These are phyloP conservation scores for Penicillium digitatum DNA, from an alignment of 2,329 filamentous ascomycete genomes.

Conservation along the genomic window DNA sequence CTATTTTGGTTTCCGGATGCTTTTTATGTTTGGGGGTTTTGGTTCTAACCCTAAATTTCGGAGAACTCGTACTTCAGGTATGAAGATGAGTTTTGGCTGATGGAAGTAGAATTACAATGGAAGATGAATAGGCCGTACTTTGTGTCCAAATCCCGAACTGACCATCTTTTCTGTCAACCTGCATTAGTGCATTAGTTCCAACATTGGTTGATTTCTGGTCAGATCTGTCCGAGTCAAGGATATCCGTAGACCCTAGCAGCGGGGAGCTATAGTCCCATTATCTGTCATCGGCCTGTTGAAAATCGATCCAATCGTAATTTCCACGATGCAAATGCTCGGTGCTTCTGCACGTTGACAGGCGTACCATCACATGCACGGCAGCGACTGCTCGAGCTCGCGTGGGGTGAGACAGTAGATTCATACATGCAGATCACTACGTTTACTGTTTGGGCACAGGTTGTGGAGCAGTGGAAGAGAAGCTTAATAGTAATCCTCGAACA, in stretches of 20 bases:
- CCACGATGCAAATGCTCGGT: not conserved
- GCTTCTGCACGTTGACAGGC: not conserved
- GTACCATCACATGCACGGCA: not conserved
- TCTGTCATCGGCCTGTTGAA: not conserved
- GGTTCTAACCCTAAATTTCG: no score
- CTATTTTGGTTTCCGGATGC: not conserved
- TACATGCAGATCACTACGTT: not conserved
- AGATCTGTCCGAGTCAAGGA: not conserved
- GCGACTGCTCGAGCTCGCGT: not conserved
- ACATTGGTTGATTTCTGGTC: no score
- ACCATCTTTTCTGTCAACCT: not conserved
- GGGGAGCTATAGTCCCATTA: constrained; percentile 1
- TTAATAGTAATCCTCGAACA: not conserved
- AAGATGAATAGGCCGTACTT: not conserved
- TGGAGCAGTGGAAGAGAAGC: constrained; percentile 6
- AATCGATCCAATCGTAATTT: not conserved
- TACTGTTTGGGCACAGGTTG: constrained; percentile 12
- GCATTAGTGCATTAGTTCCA: not conserved
- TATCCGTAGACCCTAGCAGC: no score
- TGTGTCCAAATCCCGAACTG: not conserved
- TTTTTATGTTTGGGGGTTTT: no score
- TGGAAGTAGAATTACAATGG: no score
- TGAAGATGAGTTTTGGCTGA: no score
- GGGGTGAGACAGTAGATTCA: constrained; percentile 5
- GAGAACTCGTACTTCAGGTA: no score